A percentile compares a stretch with the other conserved stretches of the same genome.
These are phyloP conservation scores for Fusarium lyarnte DNA, from an alignment of 2,329 filamentous ascomycete species.

Conservation along the genomic window DNA sequence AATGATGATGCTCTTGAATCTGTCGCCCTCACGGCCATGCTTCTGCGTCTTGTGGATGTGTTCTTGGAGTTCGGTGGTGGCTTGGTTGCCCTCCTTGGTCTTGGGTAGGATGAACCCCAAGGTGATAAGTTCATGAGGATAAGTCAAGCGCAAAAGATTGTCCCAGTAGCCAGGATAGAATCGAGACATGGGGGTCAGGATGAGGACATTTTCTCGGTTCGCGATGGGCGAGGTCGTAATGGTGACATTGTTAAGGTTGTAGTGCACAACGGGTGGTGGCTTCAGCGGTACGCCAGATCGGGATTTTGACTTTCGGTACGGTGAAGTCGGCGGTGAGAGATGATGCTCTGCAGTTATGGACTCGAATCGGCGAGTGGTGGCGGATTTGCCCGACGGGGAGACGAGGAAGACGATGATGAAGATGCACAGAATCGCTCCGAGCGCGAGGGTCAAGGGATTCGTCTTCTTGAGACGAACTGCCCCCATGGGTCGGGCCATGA, in stretches of 20 bases:
- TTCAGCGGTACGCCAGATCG: slow-evolving; percentile 45
- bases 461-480: slow-evolving; percentile 80
- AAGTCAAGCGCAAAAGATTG: slow-evolving; percentile 83
- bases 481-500: slow-evolving; percentile 68
- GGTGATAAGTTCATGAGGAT: slow-evolving; percentile 94
- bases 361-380: slow-evolving; percentile 56
- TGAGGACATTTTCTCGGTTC: slow-evolving; percentile 86
- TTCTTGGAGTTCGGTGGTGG: slow-evolving; percentile 83
- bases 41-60: slow-evolving; percentile 88
- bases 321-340: slow-evolving; percentile 55
- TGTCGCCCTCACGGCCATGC: slow-evolving; percentile 75
- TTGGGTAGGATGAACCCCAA: slow-evolving; percentile 97
- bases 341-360: slow-evolving; percentile 57
- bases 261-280: slow-evolving; percentile 88
- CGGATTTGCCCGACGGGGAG: slow-evolving; percentile 62
- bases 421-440: slow-evolving; percentile 77
- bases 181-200: slow-evolving; percentile 90
- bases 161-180: slow-evolving; percentile 98
- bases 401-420: slow-evolving; percentile 74
- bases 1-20: slow-evolving; percentile 94
- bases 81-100: slow-evolving; percentile 89
- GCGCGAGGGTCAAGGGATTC: slow-evolving; percentile 77
- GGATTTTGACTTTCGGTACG: slow-evolving; percentile 53
- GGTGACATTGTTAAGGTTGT: slow-evolving; percentile 95
- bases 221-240: slow-evolving; percentile 78